Evolutionary conservation across 345 rosid species (phyloP), one percentile per base, ranked within the genome.

Genomic region (Brassica juncea): DNA sequence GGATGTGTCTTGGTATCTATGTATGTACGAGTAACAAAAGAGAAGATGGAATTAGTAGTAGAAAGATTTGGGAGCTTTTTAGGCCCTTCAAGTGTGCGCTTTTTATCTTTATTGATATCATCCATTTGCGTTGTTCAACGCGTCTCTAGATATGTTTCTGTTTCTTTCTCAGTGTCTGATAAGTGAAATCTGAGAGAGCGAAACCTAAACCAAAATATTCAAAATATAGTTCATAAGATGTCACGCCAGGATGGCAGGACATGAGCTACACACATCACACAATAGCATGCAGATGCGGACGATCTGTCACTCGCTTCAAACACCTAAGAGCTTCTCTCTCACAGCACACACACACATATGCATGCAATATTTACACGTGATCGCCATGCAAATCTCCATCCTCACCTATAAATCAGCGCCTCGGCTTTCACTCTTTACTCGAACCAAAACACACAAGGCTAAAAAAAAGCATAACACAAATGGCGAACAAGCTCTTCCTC

Each of bases 401-500:
- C 34, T 65, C 14, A 0, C 28, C 37, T 1, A 54, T 74, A 74
- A 74, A 58, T 67, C 2, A 71, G 11, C 16, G 4, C 42, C 27
- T 35, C 16, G 57, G 15, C 30, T 23, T 54, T 19, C 65, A 60
- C 52, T 68, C 68, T 6, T 37, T 47, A 63, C 66, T 62, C 69
- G 14, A 35, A 35, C 78, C 59, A 60, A 52, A 34, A n/a, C 54
- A 42, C 10, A 37, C 8, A 9, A 32, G 19, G 19, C 2, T 1
- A 60, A 16, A 16, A 1, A 25, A 58, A 19, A 19, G 19, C 52
- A 32, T 27, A 60, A 19, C 35, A 37, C 54, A 55, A 70, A 77
- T 77, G 81, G 81, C 81, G 1, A 76, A 65, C 63, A 77, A 75
- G 65, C 73, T 81, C 80, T 65, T 76, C 66, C 80, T 81, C 44